These are phyloP conservation scores for Nectriaceae sp. DNA, from an alignment of 2,329 filamentous ascomycete species.

Conservation along the genomic window DNA sequence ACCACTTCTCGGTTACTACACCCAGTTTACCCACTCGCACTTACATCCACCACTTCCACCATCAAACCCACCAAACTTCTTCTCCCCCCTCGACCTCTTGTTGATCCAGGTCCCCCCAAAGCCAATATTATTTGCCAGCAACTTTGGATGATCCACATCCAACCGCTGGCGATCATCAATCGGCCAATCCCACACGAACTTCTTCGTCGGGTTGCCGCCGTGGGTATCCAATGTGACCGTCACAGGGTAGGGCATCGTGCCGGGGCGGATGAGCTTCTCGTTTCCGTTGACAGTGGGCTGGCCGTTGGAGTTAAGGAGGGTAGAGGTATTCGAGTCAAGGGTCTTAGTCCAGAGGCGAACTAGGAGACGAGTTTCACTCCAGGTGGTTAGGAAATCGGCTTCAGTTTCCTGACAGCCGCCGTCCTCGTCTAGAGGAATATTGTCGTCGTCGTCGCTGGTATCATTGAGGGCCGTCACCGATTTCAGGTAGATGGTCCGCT, in stretches of 20 bases:
- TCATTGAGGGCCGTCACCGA: constrained; percentile 52
- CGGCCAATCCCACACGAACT: constrained; percentile 56
- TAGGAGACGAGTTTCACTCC: constrained; percentile 62
- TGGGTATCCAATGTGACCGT: constrained; percentile 64
- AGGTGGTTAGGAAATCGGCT: constrained; percentile 58
- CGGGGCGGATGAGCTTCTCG: constrained; percentile 45
- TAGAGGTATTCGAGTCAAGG: constrained; percentile 46
- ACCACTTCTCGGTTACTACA: not conserved
- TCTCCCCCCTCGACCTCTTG: constrained; percentile 43
- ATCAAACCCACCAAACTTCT: constrained; percentile 60
- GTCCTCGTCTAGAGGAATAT: constrained; percentile 50
- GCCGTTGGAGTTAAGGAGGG: constrained; percentile 31
- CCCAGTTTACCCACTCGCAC: constrained; percentile 64
- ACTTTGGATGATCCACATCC: constrained; percentile 41
- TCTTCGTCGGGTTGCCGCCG: constrained; percentile 54
- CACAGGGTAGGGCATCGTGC: constrained; percentile 65
- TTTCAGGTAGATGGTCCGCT: constrained; percentile 81
- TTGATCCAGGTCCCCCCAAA: constrained; percentile 58
- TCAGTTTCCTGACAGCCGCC: constrained; percentile 57
- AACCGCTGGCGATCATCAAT: constrained; percentile 51
- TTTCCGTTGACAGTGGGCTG: constrained; percentile 29
- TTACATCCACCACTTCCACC: constrained; percentile 64
- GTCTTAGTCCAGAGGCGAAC: constrained; percentile 66
- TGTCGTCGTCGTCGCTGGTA: constrained; percentile 35
- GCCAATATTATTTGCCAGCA: constrained; percentile 52